Conservation (phyloP, 148 eudicot genomes). For the Cornus florida region DNA sequence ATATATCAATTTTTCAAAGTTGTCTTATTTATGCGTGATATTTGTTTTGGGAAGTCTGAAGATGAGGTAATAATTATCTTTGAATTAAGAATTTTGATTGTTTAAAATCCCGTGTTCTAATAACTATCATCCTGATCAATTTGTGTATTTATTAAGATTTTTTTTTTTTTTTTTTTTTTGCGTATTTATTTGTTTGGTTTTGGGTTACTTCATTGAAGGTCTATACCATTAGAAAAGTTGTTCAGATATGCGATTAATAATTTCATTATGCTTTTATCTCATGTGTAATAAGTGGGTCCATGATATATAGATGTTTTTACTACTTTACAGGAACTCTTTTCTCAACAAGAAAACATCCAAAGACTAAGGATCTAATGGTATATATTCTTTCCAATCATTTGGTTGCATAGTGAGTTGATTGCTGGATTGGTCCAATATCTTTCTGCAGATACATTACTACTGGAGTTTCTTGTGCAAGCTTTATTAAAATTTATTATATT, state of each 20-base stretch:
- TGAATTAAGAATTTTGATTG: background rate
- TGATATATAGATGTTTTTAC: constrained; percentile 20
- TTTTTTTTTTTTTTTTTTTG: too few species aligned
- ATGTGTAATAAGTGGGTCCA: background rate
- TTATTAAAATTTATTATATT: background rate
- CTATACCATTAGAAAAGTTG: background rate
- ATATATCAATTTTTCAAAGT: too few species aligned
- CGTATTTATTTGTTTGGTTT: background rate
- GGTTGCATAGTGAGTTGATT: background rate
- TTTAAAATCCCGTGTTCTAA: background rate
- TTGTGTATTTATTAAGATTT: too few species aligned
- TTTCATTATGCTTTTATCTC: background rate
- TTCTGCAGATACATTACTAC: background rate
- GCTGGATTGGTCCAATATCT: background rate
- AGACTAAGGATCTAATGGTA: constrained; percentile 94
- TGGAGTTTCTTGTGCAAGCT: background rate
- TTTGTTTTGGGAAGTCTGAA: background rate
- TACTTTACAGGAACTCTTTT: constrained; percentile 64
- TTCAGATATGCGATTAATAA: background rate
- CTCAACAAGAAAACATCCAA: constrained; percentile 76
- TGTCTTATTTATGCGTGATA: background rate
- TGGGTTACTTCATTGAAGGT: background rate
- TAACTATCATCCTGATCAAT: too few species aligned
- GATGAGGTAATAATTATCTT: background rate
- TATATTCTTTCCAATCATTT: constrained; percentile 10